Percentiles rank a stretch among this genome's conserved stretches.
phyloP scores from a whole-genome alignment of 2,329 filamentous ascomycete species.

The Fusarium tjaetaba region DNA sequence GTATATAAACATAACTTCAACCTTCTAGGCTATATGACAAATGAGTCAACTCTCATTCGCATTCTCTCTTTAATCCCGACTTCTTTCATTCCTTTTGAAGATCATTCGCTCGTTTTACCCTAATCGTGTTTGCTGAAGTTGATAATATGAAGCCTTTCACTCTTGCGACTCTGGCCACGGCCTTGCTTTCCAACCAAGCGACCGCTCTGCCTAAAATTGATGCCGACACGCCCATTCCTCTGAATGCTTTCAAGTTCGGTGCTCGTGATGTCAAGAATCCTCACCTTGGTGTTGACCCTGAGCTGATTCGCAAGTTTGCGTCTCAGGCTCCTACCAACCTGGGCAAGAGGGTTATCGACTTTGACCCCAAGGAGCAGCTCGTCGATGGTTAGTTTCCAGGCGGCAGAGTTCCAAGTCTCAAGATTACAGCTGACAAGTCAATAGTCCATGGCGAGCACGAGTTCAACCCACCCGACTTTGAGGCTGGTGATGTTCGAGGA shows the following conservation, averaged over 20 bases:
- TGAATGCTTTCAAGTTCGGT: conserved; percentile 25
- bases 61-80: conserved; percentile 16
- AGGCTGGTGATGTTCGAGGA: conserved; percentile 29
- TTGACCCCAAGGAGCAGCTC: conserved; percentile 26
- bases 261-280: conserved; percentile 3
- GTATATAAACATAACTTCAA: conserved; percentile 13
- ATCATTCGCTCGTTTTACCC: conserved; percentile 7
- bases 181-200: conserved; percentile 20
- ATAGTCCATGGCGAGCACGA: conserved; percentile 26
- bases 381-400: conserved; percentile 5
- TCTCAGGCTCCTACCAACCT: conserved; percentile 19
- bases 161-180: conserved; percentile 10
- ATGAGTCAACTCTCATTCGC: conserved; percentile 22
- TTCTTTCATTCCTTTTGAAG: not conserved
- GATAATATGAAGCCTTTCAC: conserved; percentile 27
- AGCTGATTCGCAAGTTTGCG: conserved; percentile 28
- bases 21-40: conserved; percentile 21
- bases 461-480: conserved; percentile 24
- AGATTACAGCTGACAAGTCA: not conserved
- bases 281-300: conserved; percentile 27
- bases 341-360: conserved; percentile 20
- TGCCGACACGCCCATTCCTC: conserved; percentile 20
- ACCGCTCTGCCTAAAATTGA: conserved; percentile 15
- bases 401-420: rapidly evolving
- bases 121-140: not conserved